These are phyloP conservation scores for Saturnispora saitoi DNA, from an alignment of 805 yeast species.

Conservation along the genomic window DNA sequence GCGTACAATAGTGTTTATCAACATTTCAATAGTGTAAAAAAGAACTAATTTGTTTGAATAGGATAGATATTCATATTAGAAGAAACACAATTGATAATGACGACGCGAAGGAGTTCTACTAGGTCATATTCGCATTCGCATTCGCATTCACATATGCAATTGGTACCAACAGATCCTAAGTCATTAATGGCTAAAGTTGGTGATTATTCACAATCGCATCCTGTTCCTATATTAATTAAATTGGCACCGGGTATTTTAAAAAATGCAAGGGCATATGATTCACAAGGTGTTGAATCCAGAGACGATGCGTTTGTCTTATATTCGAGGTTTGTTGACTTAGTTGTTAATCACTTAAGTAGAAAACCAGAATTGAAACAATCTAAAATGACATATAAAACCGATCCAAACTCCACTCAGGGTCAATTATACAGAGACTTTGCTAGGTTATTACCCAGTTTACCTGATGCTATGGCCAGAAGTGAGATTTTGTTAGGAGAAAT, in stretches of 20 bases:
- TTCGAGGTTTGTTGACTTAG: constrained; percentile 49
- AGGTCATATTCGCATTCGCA: neutral
- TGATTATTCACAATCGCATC: constrained; percentile 40
- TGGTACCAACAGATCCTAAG: constrained; percentile 24
- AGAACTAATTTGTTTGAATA: neutral
- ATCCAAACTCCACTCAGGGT: constrained; percentile 19
- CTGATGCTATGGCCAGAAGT: constrained; percentile 26
- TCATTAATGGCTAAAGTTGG: constrained; percentile 39
- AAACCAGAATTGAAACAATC: constrained; percentile 36
- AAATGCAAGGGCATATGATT: constrained; percentile 39
- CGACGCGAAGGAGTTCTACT: neutral
- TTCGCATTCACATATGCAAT: constrained; percentile 1
- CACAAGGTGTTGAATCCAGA: constrained; percentile 29
- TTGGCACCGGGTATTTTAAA: constrained; percentile 40
- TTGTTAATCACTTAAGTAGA: constrained; percentile 36
- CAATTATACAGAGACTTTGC: constrained; percentile 22
- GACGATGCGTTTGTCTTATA: constrained; percentile 49
- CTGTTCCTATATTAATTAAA: constrained; percentile 47
- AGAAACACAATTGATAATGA: neutral
- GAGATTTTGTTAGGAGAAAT: constrained; percentile 22
- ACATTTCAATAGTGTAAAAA: neutral
- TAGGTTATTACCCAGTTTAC: constrained; percentile 17
- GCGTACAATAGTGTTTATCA: neutral
- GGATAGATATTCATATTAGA: neutral
- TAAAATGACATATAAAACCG: constrained; percentile 17